phyloP scores from a whole-genome alignment of 73 alveolate species.

The Paramecium bursaria region DNA sequence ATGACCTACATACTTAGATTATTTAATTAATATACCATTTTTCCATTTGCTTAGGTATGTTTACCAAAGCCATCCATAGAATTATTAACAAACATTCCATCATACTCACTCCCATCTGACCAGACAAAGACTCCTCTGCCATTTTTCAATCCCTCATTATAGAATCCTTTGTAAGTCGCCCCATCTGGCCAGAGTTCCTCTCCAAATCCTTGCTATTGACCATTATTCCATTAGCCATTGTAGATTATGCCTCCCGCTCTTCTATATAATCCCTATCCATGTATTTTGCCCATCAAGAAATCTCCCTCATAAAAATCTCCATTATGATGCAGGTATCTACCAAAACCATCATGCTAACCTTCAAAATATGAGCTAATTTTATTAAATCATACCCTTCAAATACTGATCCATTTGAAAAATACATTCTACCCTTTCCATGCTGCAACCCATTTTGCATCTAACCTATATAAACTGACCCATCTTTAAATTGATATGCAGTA shows the following conservation, averaged over 20 bases:
- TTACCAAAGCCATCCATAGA: slow-evolving; percentile 66
- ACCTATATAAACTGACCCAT: slow-evolving; percentile 34
- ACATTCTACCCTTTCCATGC: slow-evolving; percentile 31
- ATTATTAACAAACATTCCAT: slow-evolving; percentile 30
- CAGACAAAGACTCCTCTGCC: slow-evolving; percentile 14
- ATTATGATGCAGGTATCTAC: slow-evolving; percentile 30
- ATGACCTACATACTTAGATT: slow-evolving; percentile 33
- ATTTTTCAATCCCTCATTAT: neutral
- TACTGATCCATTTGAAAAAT: slow-evolving; percentile 38
- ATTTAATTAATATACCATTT: neutral
- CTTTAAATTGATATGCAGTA: slow-evolving; percentile 22
- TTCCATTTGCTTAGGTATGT: slow-evolving; percentile 66
- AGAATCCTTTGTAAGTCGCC: slow-evolving; percentile 42
- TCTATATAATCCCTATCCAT: slow-evolving; percentile 45
- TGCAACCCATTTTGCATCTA: neutral
- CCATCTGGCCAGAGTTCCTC: slow-evolving; percentile 48
- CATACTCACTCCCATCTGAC: slow-evolving; percentile 49
- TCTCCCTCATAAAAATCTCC: slow-evolving; percentile 55
- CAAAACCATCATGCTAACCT: slow-evolving; percentile 37
- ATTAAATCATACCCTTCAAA: slow-evolving; percentile 51
- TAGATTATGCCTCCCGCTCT: slow-evolving; percentile 4
- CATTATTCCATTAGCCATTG: slow-evolving; percentile 29
- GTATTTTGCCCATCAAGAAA: neutral
- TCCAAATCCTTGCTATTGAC: slow-evolving; percentile 25
- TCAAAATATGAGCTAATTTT: too few relatives aligned